Conservation (phyloP, 169 alveolate genomes). For the Plasmodium relictum region DNA sequence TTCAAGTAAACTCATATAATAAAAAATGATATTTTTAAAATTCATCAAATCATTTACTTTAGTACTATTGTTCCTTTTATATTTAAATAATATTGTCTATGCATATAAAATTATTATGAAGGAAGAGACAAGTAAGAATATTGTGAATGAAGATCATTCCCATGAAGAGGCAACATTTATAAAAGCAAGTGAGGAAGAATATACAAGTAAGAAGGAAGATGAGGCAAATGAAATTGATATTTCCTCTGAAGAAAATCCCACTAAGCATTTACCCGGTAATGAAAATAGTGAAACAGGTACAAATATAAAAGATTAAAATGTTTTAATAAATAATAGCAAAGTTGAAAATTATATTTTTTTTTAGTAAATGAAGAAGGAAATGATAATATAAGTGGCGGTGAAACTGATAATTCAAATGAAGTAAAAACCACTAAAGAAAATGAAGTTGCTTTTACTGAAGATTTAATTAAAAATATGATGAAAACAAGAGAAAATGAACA, state of each 20-base stretch:
- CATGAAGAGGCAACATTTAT: neutral
- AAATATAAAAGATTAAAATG: neutral
- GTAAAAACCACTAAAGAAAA: neutral
- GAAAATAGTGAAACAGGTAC: neutral
- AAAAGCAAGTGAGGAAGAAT: neutral
- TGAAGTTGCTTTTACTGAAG: neutral
- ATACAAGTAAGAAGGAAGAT: conserved; percentile 23
- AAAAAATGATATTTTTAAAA: conserved; percentile 41
- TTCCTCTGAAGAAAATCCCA: neutral
- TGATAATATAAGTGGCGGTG: neutral
- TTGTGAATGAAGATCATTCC: conserved; percentile 4
- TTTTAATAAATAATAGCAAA: neutral
- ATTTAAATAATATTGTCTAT: conserved; percentile 20
- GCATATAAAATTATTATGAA: conserved; percentile 13
- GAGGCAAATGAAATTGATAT: conserved; percentile 2
- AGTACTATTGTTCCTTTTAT: conserved; percentile 14
- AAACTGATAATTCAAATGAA: neutral
- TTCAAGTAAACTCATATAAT: neutral
- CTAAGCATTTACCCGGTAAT: neutral
- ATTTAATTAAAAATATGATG: too few relatives aligned
- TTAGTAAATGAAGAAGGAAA: neutral
- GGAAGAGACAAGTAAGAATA: neutral
- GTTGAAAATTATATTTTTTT: neutral
- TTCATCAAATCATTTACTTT: conserved; percentile 31
- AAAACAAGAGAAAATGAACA: too few relatives aligned